Percentiles rank a stretch among this genome's conserved stretches.
phyloP scores from a whole-genome alignment of 2,329 filamentous ascomycete species.

The Aspergillus sp. region DNA sequence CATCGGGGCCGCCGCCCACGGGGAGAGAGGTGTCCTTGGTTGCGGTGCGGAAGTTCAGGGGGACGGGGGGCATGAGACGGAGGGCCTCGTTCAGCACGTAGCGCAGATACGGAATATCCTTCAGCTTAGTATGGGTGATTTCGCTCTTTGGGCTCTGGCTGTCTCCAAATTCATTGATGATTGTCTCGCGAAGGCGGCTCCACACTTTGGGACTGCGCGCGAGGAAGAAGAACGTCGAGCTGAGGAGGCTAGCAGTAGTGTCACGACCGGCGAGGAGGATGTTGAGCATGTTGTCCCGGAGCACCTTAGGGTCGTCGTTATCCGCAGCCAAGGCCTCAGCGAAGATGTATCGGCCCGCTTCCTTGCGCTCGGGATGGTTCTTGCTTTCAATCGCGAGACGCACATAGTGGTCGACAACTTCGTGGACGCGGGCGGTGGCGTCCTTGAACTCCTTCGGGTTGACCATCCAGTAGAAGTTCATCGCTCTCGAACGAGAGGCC shows the following conservation, averaged over 20 bases:
- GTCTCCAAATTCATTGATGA: slow-evolving; percentile 43
- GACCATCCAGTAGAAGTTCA: slow-evolving; percentile 37
- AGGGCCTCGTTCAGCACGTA: slow-evolving; percentile 42
- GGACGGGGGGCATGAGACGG: slow-evolving; percentile 45
- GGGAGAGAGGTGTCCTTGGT: slow-evolving; percentile 43
- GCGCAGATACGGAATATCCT: slow-evolving; percentile 39
- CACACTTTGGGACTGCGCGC: slow-evolving; percentile 39
- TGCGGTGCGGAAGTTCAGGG: slow-evolving; percentile 44
- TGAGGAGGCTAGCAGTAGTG: slow-evolving; percentile 48
- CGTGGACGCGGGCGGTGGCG: slow-evolving; percentile 41
- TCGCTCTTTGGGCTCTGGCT: slow-evolving; percentile 30
- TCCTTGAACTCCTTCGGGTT: slow-evolving; percentile 40
- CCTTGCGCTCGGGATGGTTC: slow-evolving; percentile 29
- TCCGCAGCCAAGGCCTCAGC: slow-evolving; percentile 47
- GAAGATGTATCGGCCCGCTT: slow-evolving; percentile 46
- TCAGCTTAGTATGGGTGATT: slow-evolving; percentile 45
- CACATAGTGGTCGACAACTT: slow-evolving; percentile 51
- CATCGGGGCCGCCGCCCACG: slow-evolving; percentile 59
- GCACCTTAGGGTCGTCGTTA: slow-evolving; percentile 44
- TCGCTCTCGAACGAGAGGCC: slow-evolving; percentile 26
- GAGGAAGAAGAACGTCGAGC: slow-evolving; percentile 48
- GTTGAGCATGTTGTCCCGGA: slow-evolving; percentile 50
- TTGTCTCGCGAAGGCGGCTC: slow-evolving; percentile 32
- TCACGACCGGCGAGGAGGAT: slow-evolving; percentile 53
- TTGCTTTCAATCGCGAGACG: slow-evolving; percentile 40